A percentile compares a stretch with the other conserved stretches of the same genome.
Conservation (phyloP, 2,329 filamentous ascomycete genomes). For the Ciborinia camelliae region DNA sequence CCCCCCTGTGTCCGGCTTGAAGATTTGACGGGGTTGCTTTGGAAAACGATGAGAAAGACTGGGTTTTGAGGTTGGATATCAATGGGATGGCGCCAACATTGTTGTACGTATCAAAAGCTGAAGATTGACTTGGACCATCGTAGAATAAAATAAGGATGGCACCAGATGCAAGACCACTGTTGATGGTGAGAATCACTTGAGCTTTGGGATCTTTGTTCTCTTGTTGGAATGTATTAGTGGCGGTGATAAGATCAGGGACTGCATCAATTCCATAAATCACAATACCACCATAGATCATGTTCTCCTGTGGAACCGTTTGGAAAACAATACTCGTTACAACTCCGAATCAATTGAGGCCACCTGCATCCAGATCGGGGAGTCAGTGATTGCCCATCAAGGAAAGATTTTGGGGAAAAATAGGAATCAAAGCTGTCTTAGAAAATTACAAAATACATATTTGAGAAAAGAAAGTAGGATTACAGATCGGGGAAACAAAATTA, state of each 20-base stretch:
- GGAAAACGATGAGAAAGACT: constrained; percentile 22
- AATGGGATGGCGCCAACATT: constrained; percentile 20
- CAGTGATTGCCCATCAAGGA: too few species aligned
- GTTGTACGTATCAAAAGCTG: constrained; percentile 29
- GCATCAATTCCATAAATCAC: constrained; percentile 34
- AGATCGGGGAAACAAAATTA: too few species aligned
- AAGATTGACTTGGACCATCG: constrained; percentile 33
- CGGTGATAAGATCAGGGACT: constrained; percentile 30
- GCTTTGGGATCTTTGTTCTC: constrained; percentile 35
- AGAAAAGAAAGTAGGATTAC: too few species aligned
- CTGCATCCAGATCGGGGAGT: too few species aligned
- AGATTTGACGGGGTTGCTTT: constrained; percentile 26
- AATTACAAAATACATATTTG: too few species aligned
- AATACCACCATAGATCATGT: constrained; percentile 25
- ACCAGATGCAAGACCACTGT: constrained; percentile 19
- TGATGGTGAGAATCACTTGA: constrained; percentile 34
- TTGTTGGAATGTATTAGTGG: constrained; percentile 31
- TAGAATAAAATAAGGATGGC: constrained; percentile 33
- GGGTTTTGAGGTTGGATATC: neutral
- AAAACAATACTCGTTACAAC: constrained; percentile 35
- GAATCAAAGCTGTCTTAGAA: too few species aligned
- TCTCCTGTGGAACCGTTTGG: constrained; percentile 39
- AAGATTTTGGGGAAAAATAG: too few species aligned
- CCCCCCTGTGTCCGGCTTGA: constrained; percentile 28
- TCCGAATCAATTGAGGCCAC: constrained; percentile 29